Evolutionary conservation across 1,284 basidiomycete species (phyloP).

Genomic region (Trametes sp.): DNA sequence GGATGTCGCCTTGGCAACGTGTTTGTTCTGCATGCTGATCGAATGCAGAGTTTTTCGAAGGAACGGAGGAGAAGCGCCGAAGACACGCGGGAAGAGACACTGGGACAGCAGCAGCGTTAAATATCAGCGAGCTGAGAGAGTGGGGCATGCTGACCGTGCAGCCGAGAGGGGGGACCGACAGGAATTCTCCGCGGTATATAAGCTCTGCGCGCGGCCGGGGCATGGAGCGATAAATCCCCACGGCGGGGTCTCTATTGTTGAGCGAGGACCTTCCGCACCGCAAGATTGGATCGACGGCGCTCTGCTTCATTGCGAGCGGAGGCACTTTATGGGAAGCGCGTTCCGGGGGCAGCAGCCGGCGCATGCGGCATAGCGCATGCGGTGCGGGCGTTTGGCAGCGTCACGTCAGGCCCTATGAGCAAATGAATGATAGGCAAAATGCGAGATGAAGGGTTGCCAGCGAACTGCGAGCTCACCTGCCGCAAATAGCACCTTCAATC

Average conservation of each 20-base stretch:
- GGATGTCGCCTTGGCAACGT: slow-evolving; percentile 39
- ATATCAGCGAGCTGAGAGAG: slow-evolving; percentile 16
- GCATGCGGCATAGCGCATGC: slow-evolving; percentile 28
- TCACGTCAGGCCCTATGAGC: slow-evolving; percentile 28
- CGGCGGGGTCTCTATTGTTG: slow-evolving; percentile 49
- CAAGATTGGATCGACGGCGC: slow-evolving; percentile 51
- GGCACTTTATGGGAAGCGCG: slow-evolving; percentile 49
- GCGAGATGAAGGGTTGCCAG: slow-evolving; percentile 20
- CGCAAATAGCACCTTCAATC: slow-evolving; percentile 22
- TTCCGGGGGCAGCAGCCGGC: slow-evolving; percentile 34
- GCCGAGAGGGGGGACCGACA: slow-evolving; percentile 4
- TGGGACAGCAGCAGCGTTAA: slow-evolving; percentile 15
- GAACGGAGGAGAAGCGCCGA: slow-evolving; percentile 6
- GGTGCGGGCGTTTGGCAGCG: slow-evolving; percentile 33
- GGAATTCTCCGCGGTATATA: slow-evolving; percentile 25
- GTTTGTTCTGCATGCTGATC: slow-evolving; percentile 23
- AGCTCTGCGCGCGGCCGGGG: slow-evolving; percentile 27
- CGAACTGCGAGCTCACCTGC: slow-evolving; percentile 13
- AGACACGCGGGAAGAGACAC: slow-evolving; percentile 7
- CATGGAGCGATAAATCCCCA: slow-evolving; percentile 37
- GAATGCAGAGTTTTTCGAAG: slow-evolving; percentile 7
- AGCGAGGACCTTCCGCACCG: slow-evolving; percentile 36
- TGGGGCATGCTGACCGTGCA: slow-evolving; percentile 24
- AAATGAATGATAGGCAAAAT: slow-evolving; percentile 27
- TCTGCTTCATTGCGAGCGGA: slow-evolving; percentile 42